phyloP scores from a whole-genome alignment of 805 yeast genomes.

The Cyberlindnera veronae region DNA sequence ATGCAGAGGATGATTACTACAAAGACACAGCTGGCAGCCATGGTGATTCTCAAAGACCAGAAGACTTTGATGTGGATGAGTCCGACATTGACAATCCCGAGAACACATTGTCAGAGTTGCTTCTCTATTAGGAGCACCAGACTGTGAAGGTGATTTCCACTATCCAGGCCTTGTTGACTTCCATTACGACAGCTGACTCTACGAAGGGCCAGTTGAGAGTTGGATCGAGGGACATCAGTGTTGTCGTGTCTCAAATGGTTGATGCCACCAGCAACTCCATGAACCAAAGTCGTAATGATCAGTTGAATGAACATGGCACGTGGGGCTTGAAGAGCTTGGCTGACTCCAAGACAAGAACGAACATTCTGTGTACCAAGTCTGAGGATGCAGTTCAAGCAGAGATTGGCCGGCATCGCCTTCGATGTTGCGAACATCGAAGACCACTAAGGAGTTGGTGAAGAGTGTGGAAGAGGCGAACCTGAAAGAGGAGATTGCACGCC shows the following conservation, averaged over 20 bases:
- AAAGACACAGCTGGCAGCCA: no score
- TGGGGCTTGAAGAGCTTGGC: constrained; percentile 86
- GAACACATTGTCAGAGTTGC: constrained; percentile 78
- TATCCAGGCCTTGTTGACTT: constrained; percentile 74
- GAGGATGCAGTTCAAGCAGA: constrained; percentile 69
- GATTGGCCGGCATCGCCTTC: constrained; percentile 93
- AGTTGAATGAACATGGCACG: constrained; percentile 83
- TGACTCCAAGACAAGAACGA: constrained; percentile 85
- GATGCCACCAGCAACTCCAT: constrained; percentile 84
- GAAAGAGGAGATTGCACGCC: constrained; percentile 77
- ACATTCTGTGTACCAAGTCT: constrained; percentile 50
- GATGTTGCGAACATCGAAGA: constrained; percentile 96
- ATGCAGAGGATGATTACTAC: no score
- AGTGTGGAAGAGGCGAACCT: constrained; percentile 93
- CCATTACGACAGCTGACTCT: constrained; percentile 73
- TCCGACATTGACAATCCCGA: constrained; percentile 87
- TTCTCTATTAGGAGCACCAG: constrained; percentile 86
- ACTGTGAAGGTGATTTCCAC: constrained; percentile 89
- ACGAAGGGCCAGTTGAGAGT: constrained; percentile 69
- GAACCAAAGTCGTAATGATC: constrained; percentile 83
- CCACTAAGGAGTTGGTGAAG: constrained; percentile 92
- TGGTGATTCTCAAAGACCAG: no score
- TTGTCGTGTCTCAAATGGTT: constrained; percentile 81
- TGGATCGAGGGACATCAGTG: constrained; percentile 72
- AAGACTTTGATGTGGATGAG: constrained; percentile 62